Evolutionary conservation across 805 yeast species (phyloP), one percentile per base, ranked within the genome.

Genomic region (Brettanomyces custersianus): DNA sequence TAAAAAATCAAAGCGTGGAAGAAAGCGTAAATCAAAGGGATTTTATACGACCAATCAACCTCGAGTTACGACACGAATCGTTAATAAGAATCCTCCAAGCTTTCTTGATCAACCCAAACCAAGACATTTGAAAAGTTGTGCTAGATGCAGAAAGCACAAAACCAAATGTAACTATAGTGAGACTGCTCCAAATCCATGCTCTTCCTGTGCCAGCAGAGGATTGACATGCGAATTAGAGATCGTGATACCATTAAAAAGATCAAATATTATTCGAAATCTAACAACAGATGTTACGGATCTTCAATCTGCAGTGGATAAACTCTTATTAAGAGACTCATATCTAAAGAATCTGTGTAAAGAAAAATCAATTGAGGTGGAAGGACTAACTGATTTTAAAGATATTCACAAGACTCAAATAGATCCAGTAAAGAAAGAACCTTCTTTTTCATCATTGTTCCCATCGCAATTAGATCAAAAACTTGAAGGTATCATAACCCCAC

Each of bases 91-190:
- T 18, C 48, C 49, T 7, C 43, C 45, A 20, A 33, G 39, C 22
- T 39, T 22, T 19, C 12, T 37, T 8, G 55, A 51, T 36, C 54
- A 49, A n/a, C 54, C 59, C 3, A 60, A 54, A 37, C 68, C 68
- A 31, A 60, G 65, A 39, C 62, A 64, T 9, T 47, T 74, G 30
- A 75, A 76, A 45, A 70, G 82, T 9, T 79, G 86, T 49, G 63
- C 70, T 4, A 60, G 80, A 22, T 79, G 86, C 52, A 63, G 85
- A 24, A 72, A 71, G 47, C 80, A 76, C 45, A 79, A 79, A 51
- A 76, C 78, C 13, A 74, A 69, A 47, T 79, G 86, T 54, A 79
- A 78, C 48, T 78, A 78, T 10, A 43, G 56, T 11, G 48, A 49
- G 18, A 68, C 73, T 12, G 54, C 62, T 24, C 84, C 85, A 4